Percentiles rank a stretch among this genome's conserved stretches.
Evolutionary conservation across 1,284 basidiomycete species (phyloP).

Genomic region (Schizophyllum commune): DNA sequence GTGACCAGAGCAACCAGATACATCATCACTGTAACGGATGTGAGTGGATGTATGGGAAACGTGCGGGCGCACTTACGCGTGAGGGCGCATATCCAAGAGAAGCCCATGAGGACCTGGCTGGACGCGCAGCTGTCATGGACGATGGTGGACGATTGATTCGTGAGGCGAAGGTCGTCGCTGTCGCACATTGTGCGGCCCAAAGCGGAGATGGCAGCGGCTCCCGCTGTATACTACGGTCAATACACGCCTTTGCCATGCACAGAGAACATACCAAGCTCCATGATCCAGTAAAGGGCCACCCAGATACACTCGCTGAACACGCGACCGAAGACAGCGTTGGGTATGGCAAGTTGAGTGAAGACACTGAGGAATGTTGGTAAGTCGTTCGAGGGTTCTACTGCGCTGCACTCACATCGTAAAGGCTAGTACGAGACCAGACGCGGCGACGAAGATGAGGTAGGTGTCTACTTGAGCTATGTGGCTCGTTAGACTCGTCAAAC

Average conservation of each 20-base stretch:
- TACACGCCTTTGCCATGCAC: constrained; percentile 1
- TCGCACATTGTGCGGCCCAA: constrained; percentile 30
- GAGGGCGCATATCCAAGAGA: constrained; percentile 54
- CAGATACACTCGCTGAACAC: constrained; percentile 70
- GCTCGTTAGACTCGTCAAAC: constrained; percentile 7
- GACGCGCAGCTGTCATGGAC: constrained; percentile 41
- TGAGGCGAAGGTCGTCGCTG: constrained; percentile 2
- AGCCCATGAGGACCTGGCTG: constrained; percentile 48
- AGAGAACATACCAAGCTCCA: constrained; percentile 50
- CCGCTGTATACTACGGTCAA: constrained; percentile 27
- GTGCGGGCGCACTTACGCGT: constrained; percentile 36
- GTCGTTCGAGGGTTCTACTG: constrained; percentile 1
- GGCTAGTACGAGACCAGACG: constrained; percentile 46
- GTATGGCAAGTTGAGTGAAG: constrained; percentile 51
- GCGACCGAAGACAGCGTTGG: constrained; percentile 27
- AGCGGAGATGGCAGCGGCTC: constrained; percentile 37
- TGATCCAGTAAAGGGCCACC: constrained; percentile 47
- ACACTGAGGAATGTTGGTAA: constrained; percentile 32
- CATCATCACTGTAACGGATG: constrained; percentile 27
- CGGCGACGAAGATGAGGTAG: constrained; percentile 58
- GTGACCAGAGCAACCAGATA: constrained; percentile 34
- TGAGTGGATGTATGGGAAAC: not conserved
- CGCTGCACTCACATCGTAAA: constrained; percentile 47
- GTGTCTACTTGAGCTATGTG: constrained; percentile 40
- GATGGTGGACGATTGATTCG: constrained; percentile 4